phyloP scores from a whole-genome alignment of 345 rosid genomes.

The Gossypioides kirkii region DNA sequence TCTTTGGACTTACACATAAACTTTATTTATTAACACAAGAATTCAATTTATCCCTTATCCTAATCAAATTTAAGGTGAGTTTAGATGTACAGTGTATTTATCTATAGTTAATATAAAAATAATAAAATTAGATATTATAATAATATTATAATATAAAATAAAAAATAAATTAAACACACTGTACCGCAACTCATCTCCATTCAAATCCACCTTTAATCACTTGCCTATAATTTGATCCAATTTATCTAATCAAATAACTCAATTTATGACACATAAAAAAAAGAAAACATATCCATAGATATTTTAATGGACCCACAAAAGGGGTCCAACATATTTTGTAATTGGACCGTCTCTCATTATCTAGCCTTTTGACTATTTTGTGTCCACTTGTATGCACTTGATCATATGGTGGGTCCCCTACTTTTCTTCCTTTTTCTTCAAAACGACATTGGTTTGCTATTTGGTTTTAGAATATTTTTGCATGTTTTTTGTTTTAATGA shows the following conservation, averaged over 20 bases:
- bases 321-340: neutral
- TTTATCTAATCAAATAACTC: too few relatives aligned
- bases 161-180: too few relatives aligned
- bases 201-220: too few relatives aligned
- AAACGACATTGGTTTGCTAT: neutral
- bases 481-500: neutral
- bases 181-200: too few relatives aligned
- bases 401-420: neutral
- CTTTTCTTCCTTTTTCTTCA: neutral
- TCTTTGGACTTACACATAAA: neutral
- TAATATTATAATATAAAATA: too few relatives aligned
- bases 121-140: too few relatives aligned
- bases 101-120: too few relatives aligned
- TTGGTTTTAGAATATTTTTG: constrained; percentile 11
- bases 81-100: too few relatives aligned
- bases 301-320: neutral
- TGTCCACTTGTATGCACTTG: constrained; percentile 3
- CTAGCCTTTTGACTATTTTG: neutral
- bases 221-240: too few relatives aligned
- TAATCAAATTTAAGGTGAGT: too few relatives aligned
- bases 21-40: neutral
- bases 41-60: too few relatives aligned
- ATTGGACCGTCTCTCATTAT: neutral
- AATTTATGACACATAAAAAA: too few relatives aligned
- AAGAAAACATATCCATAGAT: neutral